These are phyloP conservation scores for Pseudogymnoascus sp. DNA, from an alignment of 2,329 filamentous ascomycete genomes.

Conservation along the genomic window DNA sequence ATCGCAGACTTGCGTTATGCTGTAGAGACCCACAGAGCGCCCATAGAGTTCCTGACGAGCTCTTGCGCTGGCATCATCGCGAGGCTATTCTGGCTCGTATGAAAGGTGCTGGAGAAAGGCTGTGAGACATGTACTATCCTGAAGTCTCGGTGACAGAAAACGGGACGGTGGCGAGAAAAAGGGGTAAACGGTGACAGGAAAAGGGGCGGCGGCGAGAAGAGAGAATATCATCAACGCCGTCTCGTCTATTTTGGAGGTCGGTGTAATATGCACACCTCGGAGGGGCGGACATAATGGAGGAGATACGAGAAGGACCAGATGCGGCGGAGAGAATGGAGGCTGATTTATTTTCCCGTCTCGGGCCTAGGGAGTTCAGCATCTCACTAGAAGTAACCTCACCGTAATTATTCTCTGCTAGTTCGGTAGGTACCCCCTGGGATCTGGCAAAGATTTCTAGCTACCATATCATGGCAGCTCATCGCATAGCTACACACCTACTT, in stretches of 20 bases:
- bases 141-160: too few species aligned
- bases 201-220: too few species aligned
- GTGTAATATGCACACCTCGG: too few species aligned
- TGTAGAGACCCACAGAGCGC: neutral
- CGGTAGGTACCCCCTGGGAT: neutral
- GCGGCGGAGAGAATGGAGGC: neutral
- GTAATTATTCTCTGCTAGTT: neutral
- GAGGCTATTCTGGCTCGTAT: conserved; percentile 1
- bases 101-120: neutral
- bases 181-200: too few species aligned
- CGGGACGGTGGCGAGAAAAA: too few species aligned
- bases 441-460: too few species aligned
- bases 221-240: too few species aligned
- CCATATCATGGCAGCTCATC: neutral
- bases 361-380: neutral
- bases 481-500: too few species aligned
- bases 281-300: neutral
- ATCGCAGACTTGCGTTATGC: neutral
- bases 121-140: neutral
- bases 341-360: neutral
- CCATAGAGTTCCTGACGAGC: neutral
- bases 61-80: conserved; percentile 8
- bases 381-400: neutral
- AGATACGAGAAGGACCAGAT: neutral
- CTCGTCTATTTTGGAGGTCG: too few species aligned